Evolutionary conservation across 331 rosid genomes (phyloP).

Genomic region (Dryas integrifolia): DNA sequence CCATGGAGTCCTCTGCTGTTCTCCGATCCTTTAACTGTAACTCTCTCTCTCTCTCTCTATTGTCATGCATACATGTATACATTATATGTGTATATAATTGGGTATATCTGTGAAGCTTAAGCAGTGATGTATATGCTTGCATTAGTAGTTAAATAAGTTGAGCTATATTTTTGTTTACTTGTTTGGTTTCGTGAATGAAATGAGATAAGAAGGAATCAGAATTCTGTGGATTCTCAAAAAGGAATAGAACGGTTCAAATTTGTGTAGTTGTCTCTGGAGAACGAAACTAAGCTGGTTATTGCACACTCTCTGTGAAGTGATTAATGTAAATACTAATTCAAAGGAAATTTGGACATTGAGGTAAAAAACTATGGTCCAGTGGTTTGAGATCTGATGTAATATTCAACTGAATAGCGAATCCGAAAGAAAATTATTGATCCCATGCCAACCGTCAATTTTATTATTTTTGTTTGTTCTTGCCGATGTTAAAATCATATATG

Average conservation of each 20-base stretch:
- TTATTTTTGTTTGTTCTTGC: neutral
- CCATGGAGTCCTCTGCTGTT: constrained; percentile 70
- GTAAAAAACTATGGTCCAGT: neutral
- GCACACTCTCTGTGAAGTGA: neutral
- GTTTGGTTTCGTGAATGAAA: constrained; percentile 24
- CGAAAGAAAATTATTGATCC: neutral
- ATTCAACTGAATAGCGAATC: neutral
- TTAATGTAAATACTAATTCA: neutral
- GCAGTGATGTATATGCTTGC: constrained; percentile 3
- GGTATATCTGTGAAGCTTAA: neutral
- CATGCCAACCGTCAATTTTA: no score
- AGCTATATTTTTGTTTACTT: neutral
- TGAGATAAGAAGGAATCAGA: neutral
- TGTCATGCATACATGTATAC: neutral
- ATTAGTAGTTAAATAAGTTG: constrained; percentile 6
- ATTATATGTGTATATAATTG: constrained; percentile 4
- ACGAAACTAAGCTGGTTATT: neutral
- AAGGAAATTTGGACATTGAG: neutral
- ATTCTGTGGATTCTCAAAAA: neutral
- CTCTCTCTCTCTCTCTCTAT: constrained; percentile 36
- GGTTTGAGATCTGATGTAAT: constrained; percentile 18
- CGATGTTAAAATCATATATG: neutral
- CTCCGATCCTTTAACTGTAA: constrained; percentile 77
- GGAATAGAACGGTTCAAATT: neutral
- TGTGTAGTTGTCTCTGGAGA: neutral